These are phyloP conservation scores for Dactylella cylindrospora DNA, from an alignment of 2,329 filamentous ascomycete species.

Conservation along the genomic window DNA sequence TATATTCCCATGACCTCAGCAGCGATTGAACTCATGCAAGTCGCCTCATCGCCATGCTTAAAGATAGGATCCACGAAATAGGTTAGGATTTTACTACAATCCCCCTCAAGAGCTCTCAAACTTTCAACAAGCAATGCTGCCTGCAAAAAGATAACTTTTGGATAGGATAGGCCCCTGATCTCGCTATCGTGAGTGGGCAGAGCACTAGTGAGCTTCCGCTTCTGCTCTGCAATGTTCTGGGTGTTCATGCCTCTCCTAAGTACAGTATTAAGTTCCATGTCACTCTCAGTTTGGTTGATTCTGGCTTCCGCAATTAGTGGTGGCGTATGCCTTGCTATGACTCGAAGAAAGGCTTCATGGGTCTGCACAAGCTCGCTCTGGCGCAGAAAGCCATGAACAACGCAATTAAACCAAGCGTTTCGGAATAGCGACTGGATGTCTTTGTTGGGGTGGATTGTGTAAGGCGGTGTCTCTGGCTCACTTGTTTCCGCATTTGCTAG, in stretches of 20 bases:
- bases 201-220: slow-evolving; percentile 71
- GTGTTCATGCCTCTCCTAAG: slow-evolving; percentile 80
- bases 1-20: slow-evolving; percentile 74
- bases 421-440: slow-evolving; percentile 64
- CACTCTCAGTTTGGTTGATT: slow-evolving; percentile 87
- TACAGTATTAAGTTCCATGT: slow-evolving; percentile 94
- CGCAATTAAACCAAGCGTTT: slow-evolving; percentile 98
- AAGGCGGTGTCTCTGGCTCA: slow-evolving; percentile 49
- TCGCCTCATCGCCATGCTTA: slow-evolving; percentile 62
- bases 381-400: slow-evolving; percentile 84
- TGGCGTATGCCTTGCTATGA: slow-evolving; percentile 83
- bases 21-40: slow-evolving; percentile 65
- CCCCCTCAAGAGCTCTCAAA: slow-evolving; percentile 78
- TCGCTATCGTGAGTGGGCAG: slow-evolving; percentile 76
- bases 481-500: slow-evolving; percentile 63
- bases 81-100: slow-evolving; percentile 82
- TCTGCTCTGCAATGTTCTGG: slow-evolving; percentile 76
- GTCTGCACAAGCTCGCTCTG: slow-evolving; percentile 71
- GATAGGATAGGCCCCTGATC: slow-evolving; percentile 79
- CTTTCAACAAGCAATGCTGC: slow-evolving; percentile 87
- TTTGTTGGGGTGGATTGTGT: slow-evolving; percentile 48
- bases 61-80: slow-evolving; percentile 95
- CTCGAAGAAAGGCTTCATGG: slow-evolving; percentile 73
- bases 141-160: slow-evolving; percentile 88
- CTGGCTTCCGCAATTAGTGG: slow-evolving; percentile 85